Base-by-base conservation (phyloP, 2,329 filamentous ascomycete genomes). In the Alternaria triticina region DNA sequence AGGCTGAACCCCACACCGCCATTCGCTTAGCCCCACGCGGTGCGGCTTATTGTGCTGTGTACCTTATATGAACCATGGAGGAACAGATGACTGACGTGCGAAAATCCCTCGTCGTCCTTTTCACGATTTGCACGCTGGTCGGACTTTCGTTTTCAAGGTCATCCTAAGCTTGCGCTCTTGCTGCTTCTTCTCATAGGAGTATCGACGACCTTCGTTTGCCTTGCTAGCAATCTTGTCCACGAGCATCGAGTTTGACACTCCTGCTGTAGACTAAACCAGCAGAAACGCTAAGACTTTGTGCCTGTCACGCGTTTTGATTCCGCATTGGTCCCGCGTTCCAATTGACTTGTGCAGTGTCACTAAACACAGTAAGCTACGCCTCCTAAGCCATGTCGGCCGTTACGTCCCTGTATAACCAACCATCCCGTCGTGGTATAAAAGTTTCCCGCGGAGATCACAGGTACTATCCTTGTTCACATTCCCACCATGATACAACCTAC, bases 401-500 rank as follows among this genome's bases (percentile, higher is more conserved):
- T 45, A 62, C 63, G 51, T 68, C 61, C 55, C 54, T 70, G 62
- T 69, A 70, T 70, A 68, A 70, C 69, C 69, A 73, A 73, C 67
- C 56, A 74, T 57, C 47, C 54, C 43, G 59, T 63, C 63, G 60
- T 65, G 56, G 61, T 67, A 64, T 57, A 60, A 55, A 62, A 69
- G 65, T 66, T 61, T 54, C 54, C 46, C 30, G 52, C 64, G 61
- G 62, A 51, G 59, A 59, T 49, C 46, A 54, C 45, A 59, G 36
- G 49, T 22, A 60, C 20, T 27, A 57, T 57, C 33, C 46, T 56
- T 62, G 47, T 63, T 57, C 49, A n/a, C 59, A 62, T 43, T 64
- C 17, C 64, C 43, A 66, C 65, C 15, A 70, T 82, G 62, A 69
- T 83, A 43, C 78, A 76, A 61, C 71, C 80, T 17, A 83, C 84